Conservation (phyloP, 805 yeast species). For the Priceomyces carsonii region DNA sequence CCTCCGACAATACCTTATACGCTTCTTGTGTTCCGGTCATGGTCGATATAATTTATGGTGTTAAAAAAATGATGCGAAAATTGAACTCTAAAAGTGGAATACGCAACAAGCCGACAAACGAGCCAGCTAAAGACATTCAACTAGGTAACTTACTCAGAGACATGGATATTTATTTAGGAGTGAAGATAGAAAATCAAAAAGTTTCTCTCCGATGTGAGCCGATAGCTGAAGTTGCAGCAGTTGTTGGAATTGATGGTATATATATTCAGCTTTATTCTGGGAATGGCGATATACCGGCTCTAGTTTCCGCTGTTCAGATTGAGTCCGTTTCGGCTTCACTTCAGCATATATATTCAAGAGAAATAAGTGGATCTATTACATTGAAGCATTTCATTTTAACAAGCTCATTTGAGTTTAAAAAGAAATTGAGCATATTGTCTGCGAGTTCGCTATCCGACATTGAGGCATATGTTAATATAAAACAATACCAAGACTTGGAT, state of each 20-base stretch:
- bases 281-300: conserved; percentile 35
- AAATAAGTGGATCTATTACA: conserved; percentile 71
- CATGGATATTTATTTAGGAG: conserved; percentile 60
- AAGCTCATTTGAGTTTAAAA: conserved; percentile 47
- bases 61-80: conserved; percentile 48
- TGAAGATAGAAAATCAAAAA: conserved; percentile 71
- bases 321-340: conserved; percentile 66
- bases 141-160: conserved; percentile 45
- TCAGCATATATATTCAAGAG: conserved; percentile 90
- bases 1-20: conserved; percentile 69
- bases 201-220: conserved; percentile 89
- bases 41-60: conserved; percentile 53
- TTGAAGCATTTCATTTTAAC: conserved; percentile 48
- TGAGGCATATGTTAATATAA: conserved; percentile 66
- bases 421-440: conserved; percentile 43
- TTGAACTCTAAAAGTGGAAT: conserved; percentile 7
- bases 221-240: conserved; percentile 87
- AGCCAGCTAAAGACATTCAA: conserved; percentile 35
- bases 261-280: conserved; percentile 57
- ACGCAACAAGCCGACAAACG: conserved; percentile 1
- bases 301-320: conserved; percentile 49
- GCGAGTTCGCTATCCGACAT: conserved; percentile 57
- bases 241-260: conserved; percentile 72
- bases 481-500: conserved; percentile 84
- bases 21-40: conserved; percentile 81